Base-by-base conservation (phyloP, 495 filamentous ascomycete genomes). In the Aspergillus leporis region DNA sequence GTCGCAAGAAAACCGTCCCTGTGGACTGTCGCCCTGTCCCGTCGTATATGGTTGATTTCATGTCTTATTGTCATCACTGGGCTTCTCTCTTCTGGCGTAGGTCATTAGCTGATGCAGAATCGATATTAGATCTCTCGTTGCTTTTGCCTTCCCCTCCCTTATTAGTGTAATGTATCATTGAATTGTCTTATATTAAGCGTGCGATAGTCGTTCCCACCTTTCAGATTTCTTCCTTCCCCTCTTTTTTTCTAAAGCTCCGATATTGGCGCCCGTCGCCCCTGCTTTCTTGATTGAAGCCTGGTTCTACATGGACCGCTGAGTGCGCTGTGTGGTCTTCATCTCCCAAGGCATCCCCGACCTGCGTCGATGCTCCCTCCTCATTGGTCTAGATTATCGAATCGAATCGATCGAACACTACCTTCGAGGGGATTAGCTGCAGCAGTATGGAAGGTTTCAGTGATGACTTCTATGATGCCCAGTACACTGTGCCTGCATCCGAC, bases 381-480 rank as follows among this genome's bases (percentile, higher is more conserved):
- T 66, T 66, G 64, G 64, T 51, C 36, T 57, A 19, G 14, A n/a
- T n/a, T 22, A 38, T 47, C 34, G 28, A 40, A 50, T 56, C 41
- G 9, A 57, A 61, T 63, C 64, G 64, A 66, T 61, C 64, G 60
- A 55, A 54, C 48, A 18, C 47, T 34, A 25, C 36, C 51, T 22
- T 32, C 40, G 36, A 30, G 36, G 55, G 56, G 53, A 55, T 61
- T 38, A 46, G 59, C 51, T 54, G 32, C 19, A 51, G 32, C 19
- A 60, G 22, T 23, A 60, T 63, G 45, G 56, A 62, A 41, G 58
- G 59, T 30, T 60, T 60, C 56, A 43, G 58, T 52, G 61, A 62
- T 30, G 55, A 9, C 47, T 64, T 61, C 62, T 60, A 63, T 48
- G 49, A 61, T 28, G 48, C 56, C 14, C 59, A 60, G 18, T 66